phyloP scores from a whole-genome alignment of 2,329 filamentous ascomycete genomes.

The Alternaria postmessia region DNA sequence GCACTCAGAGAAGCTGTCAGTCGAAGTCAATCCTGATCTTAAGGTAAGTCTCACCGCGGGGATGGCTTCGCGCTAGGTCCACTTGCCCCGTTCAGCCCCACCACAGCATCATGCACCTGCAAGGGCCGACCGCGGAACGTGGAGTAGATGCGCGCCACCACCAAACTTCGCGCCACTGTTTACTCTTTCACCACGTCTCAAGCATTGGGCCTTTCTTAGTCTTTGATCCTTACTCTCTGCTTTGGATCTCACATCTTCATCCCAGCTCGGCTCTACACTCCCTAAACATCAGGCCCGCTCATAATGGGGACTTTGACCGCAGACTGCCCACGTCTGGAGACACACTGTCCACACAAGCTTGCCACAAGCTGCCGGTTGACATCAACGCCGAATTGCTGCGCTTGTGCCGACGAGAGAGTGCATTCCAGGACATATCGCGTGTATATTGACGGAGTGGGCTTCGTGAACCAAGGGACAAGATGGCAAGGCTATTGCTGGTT shows the following conservation, averaged over 20 bases:
- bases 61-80: constrained; percentile 4
- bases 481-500: constrained; percentile 63
- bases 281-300: neutral
- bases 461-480: constrained; percentile 56
- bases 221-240: neutral
- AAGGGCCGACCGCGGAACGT: constrained; percentile 7
- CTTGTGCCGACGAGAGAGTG: constrained; percentile 51
- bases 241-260: neutral
- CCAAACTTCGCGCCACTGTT: constrained; percentile 1
- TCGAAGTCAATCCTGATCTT: neutral
- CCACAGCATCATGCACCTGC: constrained; percentile 14
- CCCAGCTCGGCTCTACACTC: neutral
- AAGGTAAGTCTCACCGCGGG: neutral
- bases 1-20: neutral
- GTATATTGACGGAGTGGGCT: constrained; percentile 61
- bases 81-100: constrained; percentile 44
- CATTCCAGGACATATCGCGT: constrained; percentile 56
- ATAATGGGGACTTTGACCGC: constrained; percentile 53
- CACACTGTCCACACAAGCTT: constrained; percentile 53
- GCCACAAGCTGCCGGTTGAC: constrained; percentile 54
- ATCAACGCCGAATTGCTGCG: constrained; percentile 51
- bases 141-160: constrained; percentile 10
- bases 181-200: neutral
- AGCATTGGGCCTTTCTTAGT: neutral
- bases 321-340: constrained; percentile 45